A percentile compares a stretch with the other conserved stretches of the same genome.
Conservation (phyloP, 2,329 filamentous ascomycete species). For the Tolypocladium ovalisporum region DNA sequence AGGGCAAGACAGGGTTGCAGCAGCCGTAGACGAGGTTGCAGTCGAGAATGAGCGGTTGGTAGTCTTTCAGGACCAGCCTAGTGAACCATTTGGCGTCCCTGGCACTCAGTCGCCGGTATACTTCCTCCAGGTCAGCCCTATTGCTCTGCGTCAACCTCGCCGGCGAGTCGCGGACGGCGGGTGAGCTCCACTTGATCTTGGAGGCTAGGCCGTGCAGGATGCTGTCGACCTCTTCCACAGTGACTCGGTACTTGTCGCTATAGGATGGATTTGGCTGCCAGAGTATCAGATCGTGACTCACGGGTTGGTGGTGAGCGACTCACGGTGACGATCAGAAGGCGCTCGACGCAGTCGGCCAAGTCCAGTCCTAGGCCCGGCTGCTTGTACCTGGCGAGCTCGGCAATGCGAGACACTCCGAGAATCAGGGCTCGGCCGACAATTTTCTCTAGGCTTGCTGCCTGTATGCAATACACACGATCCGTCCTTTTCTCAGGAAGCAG, state of each 20-base stretch:
- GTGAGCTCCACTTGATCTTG: conserved; percentile 59
- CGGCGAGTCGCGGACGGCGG: conserved; percentile 36
- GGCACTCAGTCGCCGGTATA: conserved; percentile 52
- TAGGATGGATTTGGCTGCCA: conserved; percentile 31
- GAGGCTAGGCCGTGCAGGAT: conserved; percentile 57
- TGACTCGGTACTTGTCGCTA: conserved; percentile 31
- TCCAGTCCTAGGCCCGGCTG: conserved; percentile 48
- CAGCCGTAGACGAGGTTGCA: conserved; percentile 39
- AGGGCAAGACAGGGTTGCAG: conserved; percentile 61
- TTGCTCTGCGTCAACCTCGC: conserved; percentile 12
- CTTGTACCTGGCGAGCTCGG: conserved; percentile 53
- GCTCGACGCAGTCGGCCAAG: conserved; percentile 60
- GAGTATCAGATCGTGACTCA: background rate
- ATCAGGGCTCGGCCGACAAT: conserved; percentile 58
- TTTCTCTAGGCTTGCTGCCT: conserved; percentile 48
- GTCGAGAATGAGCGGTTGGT: conserved; percentile 56
- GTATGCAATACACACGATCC: conserved; percentile 68
- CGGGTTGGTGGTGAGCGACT: conserved; percentile 9
- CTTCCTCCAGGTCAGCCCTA: conserved; percentile 35
- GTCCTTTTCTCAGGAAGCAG: conserved; percentile 65
- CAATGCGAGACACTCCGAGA: conserved; percentile 49
- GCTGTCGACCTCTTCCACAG: conserved; percentile 61
- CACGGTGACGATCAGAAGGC: conserved; percentile 51
- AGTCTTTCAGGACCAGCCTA: conserved; percentile 67
- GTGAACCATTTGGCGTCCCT: conserved; percentile 81